A percentile compares a stretch with the other conserved stretches of the same genome.
Evolutionary conservation across 495 filamentous ascomycete genomes (phyloP).

Genomic region (Pyrenula massariospora): DNA sequence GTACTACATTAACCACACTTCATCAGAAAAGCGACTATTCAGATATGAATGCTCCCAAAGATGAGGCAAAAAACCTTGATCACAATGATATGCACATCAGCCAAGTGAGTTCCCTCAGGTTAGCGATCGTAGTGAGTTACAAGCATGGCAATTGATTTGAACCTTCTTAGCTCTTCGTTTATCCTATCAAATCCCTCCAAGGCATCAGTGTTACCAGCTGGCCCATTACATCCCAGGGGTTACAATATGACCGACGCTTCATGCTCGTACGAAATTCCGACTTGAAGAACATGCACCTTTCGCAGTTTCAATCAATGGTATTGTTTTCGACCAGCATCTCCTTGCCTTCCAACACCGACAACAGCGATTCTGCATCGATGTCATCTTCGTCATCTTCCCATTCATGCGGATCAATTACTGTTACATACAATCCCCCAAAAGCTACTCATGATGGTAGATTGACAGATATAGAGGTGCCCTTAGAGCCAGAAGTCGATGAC

Average conservation of each 20-base stretch:
- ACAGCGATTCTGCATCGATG: background rate
- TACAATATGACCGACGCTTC: slow-evolving; percentile 66
- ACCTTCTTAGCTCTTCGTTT: slow-evolving; percentile 67
- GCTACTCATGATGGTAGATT: slow-evolving; percentile 10
- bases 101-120: too few relatives aligned
- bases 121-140: too few relatives aligned
- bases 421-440: slow-evolving; percentile 39
- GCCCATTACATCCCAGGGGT: slow-evolving; percentile 50
- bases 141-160: too few relatives aligned
- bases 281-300: slow-evolving; percentile 55
- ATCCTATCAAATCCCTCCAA: slow-evolving; percentile 80
- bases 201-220: slow-evolving; percentile 45
- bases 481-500: slow-evolving; percentile 38
- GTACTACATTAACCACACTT: too few relatives aligned
- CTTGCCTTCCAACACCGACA: slow-evolving; percentile 12
- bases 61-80: too few relatives aligned
- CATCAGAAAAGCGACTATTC: too few relatives aligned
- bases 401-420: slow-evolving; percentile 38
- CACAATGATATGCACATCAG: too few relatives aligned
- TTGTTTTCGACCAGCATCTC: slow-evolving; percentile 54
- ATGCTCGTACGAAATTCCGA: slow-evolving; percentile 50
- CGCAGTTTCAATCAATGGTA: slow-evolving; percentile 48
- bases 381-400: too few relatives aligned
- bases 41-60: too few relatives aligned
- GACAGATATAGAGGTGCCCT: slow-evolving; percentile 40